Conservation (phyloP, 306 rosid genomes). For the Cotoneaster glaucophyllus region DNA sequence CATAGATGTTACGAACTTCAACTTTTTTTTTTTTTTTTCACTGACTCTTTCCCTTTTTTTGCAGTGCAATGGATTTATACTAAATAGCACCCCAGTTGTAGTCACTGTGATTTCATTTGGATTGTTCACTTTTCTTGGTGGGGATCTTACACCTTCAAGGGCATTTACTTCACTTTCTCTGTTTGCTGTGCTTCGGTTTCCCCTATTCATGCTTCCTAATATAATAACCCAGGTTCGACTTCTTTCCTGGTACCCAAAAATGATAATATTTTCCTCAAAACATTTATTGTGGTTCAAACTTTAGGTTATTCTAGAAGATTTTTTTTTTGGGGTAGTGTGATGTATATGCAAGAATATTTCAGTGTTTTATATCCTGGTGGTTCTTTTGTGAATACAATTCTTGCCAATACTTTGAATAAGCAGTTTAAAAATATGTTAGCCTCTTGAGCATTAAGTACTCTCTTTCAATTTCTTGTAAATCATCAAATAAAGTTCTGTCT, state of each 20-base stretch:
- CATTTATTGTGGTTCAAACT: not conserved
- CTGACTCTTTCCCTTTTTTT: conserved; percentile 27
- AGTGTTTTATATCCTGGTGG: not conserved
- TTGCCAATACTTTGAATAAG: not conserved
- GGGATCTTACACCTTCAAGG: conserved; percentile 86
- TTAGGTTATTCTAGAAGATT: not conserved
- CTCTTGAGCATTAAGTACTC: not conserved
- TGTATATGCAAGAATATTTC: not conserved
- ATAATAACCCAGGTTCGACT: conserved; percentile 79
- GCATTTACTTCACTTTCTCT: conserved; percentile 95
- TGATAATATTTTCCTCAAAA: not conserved
- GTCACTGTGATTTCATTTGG: conserved; percentile 97
- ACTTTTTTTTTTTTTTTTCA: not conserved
- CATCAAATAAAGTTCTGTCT: not conserved
- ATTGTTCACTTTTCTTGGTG: conserved; percentile 85
- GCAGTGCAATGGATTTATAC: conserved; percentile 77
- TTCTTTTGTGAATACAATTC: not conserved
- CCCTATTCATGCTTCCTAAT: conserved; percentile 96
- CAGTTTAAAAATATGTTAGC: not conserved
- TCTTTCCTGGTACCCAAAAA: not conserved
- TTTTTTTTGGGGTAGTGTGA: not conserved
- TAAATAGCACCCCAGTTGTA: conserved; percentile 84
- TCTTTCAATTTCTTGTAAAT: not conserved
- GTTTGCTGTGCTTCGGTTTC: conserved; percentile 93
- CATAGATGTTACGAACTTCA: not conserved